Percentiles rank a stretch among this genome's conserved stretches.
Conservation (phyloP, 345 rosid species). For the Bretschneidera sinensis region DNA sequence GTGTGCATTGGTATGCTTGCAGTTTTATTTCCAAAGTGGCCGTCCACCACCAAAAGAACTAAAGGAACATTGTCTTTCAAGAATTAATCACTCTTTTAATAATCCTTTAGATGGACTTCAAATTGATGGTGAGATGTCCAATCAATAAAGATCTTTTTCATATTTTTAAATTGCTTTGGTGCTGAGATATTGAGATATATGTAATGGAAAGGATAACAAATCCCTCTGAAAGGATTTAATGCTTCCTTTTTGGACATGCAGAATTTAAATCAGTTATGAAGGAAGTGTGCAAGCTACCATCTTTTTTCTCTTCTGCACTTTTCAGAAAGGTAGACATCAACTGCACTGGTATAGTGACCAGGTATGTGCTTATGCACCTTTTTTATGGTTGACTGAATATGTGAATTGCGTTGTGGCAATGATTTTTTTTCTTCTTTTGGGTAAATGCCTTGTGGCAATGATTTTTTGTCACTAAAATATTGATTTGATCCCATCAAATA, state of each 20-base stretch:
- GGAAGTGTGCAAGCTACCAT: constrained; percentile 86
- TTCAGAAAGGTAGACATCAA: constrained; percentile 67
- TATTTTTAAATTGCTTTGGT: not conserved
- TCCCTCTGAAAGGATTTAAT: constrained; percentile 2
- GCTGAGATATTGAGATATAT: not conserved
- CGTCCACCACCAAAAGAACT: constrained; percentile 65
- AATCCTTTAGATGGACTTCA: constrained; percentile 54
- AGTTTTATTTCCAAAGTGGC: constrained; percentile 90
- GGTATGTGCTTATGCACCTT: constrained; percentile 37
- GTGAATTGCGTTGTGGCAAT: not conserved
- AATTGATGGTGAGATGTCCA: constrained; percentile 50
- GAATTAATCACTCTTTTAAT: constrained; percentile 49
- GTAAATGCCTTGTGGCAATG: not conserved
- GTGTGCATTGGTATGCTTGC: constrained; percentile 23
- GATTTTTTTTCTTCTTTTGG: constrained; percentile 6
- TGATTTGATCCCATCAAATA: not conserved
- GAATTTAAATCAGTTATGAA: constrained; percentile 71
- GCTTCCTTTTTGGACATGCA: constrained; percentile 32
- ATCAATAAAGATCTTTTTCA: constrained; percentile 2
- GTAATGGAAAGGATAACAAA: not conserved
- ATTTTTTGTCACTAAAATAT: constrained; percentile 5
- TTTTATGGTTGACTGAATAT: not conserved
- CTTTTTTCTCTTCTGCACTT: constrained; percentile 61
- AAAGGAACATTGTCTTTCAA: constrained; percentile 56
- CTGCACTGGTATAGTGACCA: constrained; percentile 54